Base-by-base conservation (phyloP, 768 basidiomycete species). In the Russula earlei region DNA sequence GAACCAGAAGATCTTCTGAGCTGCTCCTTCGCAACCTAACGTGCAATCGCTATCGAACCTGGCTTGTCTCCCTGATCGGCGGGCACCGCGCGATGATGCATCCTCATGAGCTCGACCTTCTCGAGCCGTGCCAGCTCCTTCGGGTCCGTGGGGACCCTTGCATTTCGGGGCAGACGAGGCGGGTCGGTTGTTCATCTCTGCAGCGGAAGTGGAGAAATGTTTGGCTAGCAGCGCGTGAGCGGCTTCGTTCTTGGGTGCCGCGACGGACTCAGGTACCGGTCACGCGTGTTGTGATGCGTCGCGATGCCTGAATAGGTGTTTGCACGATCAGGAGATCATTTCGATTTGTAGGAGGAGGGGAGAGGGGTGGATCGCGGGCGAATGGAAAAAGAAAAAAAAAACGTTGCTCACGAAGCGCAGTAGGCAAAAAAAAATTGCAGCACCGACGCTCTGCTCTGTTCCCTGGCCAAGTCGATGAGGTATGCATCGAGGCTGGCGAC, bases 51-150 rank as follows among this genome's bases (percentile, higher is more conserved):
- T 86, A 80, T 67, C 15, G 70, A 68, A 11, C 73, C 70, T 1
- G 68, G 51, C 49, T 71, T 77, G 64, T 84, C 81, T 63, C 76
- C 81, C 19, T 77, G 74, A 62, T 90, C 82, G 8, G 72, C 80
- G 3, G 87, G 79, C 40, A 71, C 62, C 11, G 90, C 90, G 37
- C 72, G 75, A 65, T 85, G 87, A 52, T 82, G 81, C 77, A 91
- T 77, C 65, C 81, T 87, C 77, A 91, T 86, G 5, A 83, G 65
- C 63, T 83, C 79, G 17, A 89, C 65, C 62, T 79, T 81, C 54
- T 75, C 75, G 56, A 75, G 67, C 58, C 81, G 78, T 1, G 76
- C 79, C 20, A 77, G 65, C 61, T 82, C 82, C 52, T 70, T 73
- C 8, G 81, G 76, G 62, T 82, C 77, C 12, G 72, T 73, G 6